Conservation (phyloP, 2,329 filamentous ascomycete genomes). For the Bipolaris bicolor region DNA sequence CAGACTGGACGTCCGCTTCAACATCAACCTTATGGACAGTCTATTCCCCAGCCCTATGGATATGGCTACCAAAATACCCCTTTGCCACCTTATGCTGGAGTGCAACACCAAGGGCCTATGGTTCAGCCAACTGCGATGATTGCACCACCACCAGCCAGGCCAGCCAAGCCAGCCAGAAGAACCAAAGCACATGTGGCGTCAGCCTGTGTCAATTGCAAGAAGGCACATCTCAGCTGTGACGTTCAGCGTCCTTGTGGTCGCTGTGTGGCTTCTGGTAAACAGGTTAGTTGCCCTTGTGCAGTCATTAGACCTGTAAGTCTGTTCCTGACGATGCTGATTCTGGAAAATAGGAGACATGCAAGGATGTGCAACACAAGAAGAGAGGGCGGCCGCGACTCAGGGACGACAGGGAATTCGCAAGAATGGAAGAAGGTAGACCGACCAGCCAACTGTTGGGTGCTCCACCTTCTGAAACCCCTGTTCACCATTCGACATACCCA, state of each 20-base stretch:
- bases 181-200: conserved; percentile 83
- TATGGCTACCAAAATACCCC: conserved; percentile 38
- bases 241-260: conserved; percentile 78
- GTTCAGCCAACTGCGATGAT: conserved; percentile 42
- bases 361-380: conserved; percentile 88
- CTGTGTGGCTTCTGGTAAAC: conserved; percentile 77
- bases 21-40: conserved; percentile 33
- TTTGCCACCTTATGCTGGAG: conserved; percentile 34
- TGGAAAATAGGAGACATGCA: conserved; percentile 69
- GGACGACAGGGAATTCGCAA: conserved; percentile 57
- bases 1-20: conserved; percentile 35
- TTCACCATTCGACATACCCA: conserved; percentile 31
- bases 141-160: conserved; percentile 38
- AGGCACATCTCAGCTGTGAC: conserved; percentile 73
- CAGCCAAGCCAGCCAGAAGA: conserved; percentile 47
- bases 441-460: conserved; percentile 35
- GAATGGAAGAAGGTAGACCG: conserved; percentile 38
- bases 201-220: conserved; percentile 84
- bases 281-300: conserved; percentile 49
- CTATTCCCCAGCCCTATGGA: conserved; percentile 35
- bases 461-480: conserved; percentile 27
- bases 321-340: conserved; percentile 10
- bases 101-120: conserved; percentile 39
- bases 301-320: background rate
- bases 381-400: conserved; percentile 77